Evolutionary conservation across 2,329 filamentous ascomycete genomes (phyloP), one percentile per base, ranked within the genome.

Genomic region (Scopulariopsis brevicaulis): DNA sequence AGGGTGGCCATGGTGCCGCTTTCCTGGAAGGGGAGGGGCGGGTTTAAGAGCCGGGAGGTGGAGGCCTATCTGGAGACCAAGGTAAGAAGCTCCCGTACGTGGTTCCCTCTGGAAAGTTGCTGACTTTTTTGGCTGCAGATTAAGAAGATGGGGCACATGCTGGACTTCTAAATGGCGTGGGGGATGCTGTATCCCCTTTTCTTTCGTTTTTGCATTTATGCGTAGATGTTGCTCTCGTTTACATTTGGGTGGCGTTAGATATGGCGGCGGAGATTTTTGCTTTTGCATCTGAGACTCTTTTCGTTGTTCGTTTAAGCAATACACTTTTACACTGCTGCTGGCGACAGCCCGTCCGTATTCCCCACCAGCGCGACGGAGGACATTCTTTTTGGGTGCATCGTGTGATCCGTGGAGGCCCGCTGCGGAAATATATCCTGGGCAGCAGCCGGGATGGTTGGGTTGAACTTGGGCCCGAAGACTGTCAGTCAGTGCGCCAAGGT

Each of bases 31-130:
- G 90, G 89, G 1, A 83, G 85, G 64, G 86, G 86, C 48, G 94
- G 94, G 0, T 90, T 97, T 61, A 82, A 84, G 60, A 93, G 93
- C 66, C 81, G 85, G 57, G 94, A 99, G 73, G 89, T 97, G 53
- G 90, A 96, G 65, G 91, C 89, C 7, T 99, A 99, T 75, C 75
- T 99, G 62, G 89, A 87, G 70, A 96, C 94, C 2, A 99, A 99
- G 85, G 90, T 93, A 68, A 69, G 82, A 72, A 58, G 56, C 24
- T 7, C n/a, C 34, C 22, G 32, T n/a, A 5, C 22, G 28, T 35
- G 28, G 28, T 51, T 40, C 18, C 20, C 59, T 22, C 20, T 35
- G n/a, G 15, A 43, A 22, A n/a, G 25, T 25, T 59, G 24, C 59
- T 54, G 24, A 50, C 34, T 34, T 48, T n/a, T 25, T 14, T 5